phyloP scores from a whole-genome alignment of 352 stramenopile genomes.

The Globisporangium camurandrum region DNA sequence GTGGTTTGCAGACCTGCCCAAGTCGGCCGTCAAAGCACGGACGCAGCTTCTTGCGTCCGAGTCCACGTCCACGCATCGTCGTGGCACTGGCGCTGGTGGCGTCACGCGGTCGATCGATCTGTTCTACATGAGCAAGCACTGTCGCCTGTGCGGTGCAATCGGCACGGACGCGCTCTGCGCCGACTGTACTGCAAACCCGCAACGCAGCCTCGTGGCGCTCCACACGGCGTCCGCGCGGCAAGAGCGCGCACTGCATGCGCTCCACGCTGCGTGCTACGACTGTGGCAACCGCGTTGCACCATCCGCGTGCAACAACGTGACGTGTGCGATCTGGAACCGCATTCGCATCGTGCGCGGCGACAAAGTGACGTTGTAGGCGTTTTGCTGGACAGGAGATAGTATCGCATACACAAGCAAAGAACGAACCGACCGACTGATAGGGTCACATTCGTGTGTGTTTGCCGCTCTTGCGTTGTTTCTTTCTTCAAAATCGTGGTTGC shows the following conservation, averaged over 20 bases:
- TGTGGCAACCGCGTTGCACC: conserved; percentile 51
- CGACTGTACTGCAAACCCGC: conserved; percentile 40
- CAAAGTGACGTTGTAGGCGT: conserved; percentile 25
- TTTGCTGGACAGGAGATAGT: too few relatives aligned
- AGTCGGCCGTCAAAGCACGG: conserved; percentile 49
- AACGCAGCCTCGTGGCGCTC: conserved; percentile 62
- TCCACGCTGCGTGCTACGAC: conserved; percentile 32
- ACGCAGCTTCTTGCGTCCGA: conserved; percentile 11
- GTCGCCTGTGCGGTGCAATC: conserved; percentile 59
- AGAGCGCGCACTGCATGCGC: conserved; percentile 28
- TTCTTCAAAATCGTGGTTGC: too few relatives aligned
- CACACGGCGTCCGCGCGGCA: conserved; percentile 30
- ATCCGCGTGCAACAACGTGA: conserved; percentile 38
- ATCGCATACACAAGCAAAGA: too few relatives aligned
- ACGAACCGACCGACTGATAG: too few relatives aligned
- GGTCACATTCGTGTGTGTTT: too few relatives aligned
- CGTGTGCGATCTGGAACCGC: conserved; percentile 65
- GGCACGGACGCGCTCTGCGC: conserved; percentile 43
- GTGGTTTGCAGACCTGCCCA: conserved; percentile 65
- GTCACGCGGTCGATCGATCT: conserved; percentile 59
- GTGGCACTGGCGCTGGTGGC: not conserved
- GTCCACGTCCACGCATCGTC: too few relatives aligned
- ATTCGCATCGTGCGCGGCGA: conserved; percentile 30
- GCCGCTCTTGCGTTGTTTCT: too few relatives aligned
- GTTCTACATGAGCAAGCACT: conserved; percentile 83